Evolutionary conservation across 805 yeast species (phyloP), one percentile per base, ranked within the genome.

Genomic region (Vanderwaltozyma tropicalis): DNA sequence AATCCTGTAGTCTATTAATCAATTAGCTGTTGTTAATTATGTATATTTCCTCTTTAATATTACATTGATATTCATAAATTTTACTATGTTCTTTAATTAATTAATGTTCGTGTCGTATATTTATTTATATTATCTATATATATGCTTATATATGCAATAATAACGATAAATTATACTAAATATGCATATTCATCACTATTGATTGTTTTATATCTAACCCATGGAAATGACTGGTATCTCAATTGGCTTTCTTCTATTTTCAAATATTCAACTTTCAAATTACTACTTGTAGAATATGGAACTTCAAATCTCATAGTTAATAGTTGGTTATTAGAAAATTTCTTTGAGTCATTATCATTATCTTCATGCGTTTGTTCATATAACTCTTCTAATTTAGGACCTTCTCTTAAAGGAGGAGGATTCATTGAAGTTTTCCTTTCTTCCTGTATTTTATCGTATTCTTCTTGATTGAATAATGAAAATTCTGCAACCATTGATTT

Each of bases 161-260:
- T n/a, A n/a, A n/a, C n/a, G n/a, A n/a, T 19, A 8, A 15, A 16
- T 40, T 34, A 48, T 1, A 49, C 43, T 25, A 47, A 34, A 33
- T 52, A 57, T 21, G 57, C 58, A 38, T 66, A 64, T 28, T 58
- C 67, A 11, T 57, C 61, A 39, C 62, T 67, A 46, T 64, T 71
- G 27, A 57, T 44, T 4, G 72, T 70, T 41, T 69, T 59, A 49
- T 81, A 80, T 38, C 80, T 66, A 1, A 82, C 80, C 94, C 94
- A 82, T 0, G 92, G 88, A 51, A 82, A 81, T 30, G 83, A 72
- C 5, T 82, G 75, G 46, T 78, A 78, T 37, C 71, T 64, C 50
- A 80, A 55, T 36, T 67, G 69, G 5, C 69, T 72, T 48, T 82
- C 94, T 18, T 71, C 72, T 13, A 82, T 79, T 44, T 78, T 75